These are phyloP conservation scores for Fusarium floridanum DNA, from an alignment of 2,329 filamentous ascomycete species.

Conservation along the genomic window DNA sequence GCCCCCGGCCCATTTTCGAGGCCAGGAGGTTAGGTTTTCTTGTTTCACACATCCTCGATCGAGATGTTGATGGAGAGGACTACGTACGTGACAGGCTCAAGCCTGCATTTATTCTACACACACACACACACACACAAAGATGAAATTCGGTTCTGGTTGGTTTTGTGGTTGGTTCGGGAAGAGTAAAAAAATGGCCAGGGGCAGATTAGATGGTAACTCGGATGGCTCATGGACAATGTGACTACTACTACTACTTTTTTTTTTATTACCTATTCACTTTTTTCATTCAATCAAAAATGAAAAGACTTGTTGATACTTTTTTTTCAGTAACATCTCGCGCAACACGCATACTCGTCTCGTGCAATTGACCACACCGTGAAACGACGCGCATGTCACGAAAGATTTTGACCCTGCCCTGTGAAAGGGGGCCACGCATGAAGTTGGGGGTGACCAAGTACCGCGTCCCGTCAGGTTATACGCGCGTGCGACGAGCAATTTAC, in stretches of 20 bases:
- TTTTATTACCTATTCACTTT: slow-evolving; percentile 2
- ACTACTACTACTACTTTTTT: slow-evolving; percentile 17
- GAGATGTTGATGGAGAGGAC: slow-evolving; percentile 28
- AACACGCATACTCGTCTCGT: background rate
- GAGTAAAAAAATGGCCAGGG: slow-evolving; percentile 27
- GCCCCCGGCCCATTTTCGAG: slow-evolving; percentile 12
- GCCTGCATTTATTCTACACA: background rate
- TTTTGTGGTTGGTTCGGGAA: slow-evolving; percentile 23
- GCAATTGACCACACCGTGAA: slow-evolving; percentile 5
- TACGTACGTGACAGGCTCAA: slow-evolving; percentile 1
- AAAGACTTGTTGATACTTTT: background rate
- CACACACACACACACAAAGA: slow-evolving; percentile 7
- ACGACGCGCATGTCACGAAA: background rate
- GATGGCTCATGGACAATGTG: slow-evolving; percentile 37
- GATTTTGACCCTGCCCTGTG: background rate
- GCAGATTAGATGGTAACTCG: slow-evolving; percentile 12
- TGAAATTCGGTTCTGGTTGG: background rate
- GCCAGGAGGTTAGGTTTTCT: slow-evolving; percentile 26
- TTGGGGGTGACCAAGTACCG: background rate
- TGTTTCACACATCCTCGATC: slow-evolving; percentile 26
- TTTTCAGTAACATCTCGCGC: background rate
- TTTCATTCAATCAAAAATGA: background rate
- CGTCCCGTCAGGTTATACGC: slow-evolving; percentile 23
- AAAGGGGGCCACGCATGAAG: slow-evolving; percentile 16
- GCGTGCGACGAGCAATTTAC: slow-evolving; percentile 46